Conservation (phyloP, 768 basidiomycete genomes). For the Paxillus rubicundulus region DNA sequence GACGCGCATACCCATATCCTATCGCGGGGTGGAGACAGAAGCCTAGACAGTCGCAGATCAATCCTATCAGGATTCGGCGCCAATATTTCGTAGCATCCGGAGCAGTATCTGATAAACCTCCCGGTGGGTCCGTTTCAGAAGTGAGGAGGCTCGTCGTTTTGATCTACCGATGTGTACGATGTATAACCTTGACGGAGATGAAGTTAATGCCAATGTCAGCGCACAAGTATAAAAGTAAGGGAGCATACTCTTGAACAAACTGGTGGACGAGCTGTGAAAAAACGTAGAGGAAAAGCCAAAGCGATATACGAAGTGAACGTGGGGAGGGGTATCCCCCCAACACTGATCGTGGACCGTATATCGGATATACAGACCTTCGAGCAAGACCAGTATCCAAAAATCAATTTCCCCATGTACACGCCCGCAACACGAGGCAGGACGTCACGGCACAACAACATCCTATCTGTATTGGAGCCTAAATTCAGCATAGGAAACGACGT, state of each 20-base stretch:
- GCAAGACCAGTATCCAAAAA: slow-evolving; percentile 1
- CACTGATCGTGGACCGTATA: not conserved
- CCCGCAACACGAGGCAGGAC: slow-evolving; percentile 15
- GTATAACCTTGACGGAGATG: not conserved
- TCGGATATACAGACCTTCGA: not conserved
- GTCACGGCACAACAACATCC: slow-evolving; percentile 3
- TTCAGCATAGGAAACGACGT: slow-evolving; percentile 1
- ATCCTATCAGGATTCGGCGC: too few species aligned
- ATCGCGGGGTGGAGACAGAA: too few species aligned
- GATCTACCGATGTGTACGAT: not conserved
- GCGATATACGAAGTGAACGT: too few species aligned
- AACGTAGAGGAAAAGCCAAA: not conserved
- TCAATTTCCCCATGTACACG: slow-evolving; percentile 8
- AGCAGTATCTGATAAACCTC: too few species aligned
- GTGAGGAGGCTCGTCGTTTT: not conserved
- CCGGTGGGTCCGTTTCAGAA: not conserved
- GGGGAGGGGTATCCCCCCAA: too few species aligned
- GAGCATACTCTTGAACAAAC: too few species aligned
- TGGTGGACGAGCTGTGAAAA: not conserved
- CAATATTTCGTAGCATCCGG: too few species aligned
- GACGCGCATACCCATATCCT: too few species aligned
- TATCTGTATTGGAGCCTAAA: slow-evolving; percentile 10
- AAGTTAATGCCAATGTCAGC: not conserved
- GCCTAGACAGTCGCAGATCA: too few species aligned
- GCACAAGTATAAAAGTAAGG: not conserved